phyloP scores from a whole-genome alignment of 345 rosid species.

The Theobroma cacao region DNA sequence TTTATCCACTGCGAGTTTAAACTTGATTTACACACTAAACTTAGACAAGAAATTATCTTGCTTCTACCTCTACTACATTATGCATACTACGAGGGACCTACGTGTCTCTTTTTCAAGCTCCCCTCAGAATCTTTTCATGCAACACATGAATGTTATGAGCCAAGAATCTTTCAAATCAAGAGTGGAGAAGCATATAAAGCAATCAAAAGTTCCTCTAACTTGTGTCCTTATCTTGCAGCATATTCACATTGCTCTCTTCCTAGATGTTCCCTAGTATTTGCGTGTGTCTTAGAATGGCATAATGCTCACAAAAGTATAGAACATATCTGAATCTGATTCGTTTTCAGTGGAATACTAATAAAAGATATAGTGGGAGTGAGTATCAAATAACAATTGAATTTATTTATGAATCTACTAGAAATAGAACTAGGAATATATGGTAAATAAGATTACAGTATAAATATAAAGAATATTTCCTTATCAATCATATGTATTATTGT shows the following conservation, averaged over 20 bases:
- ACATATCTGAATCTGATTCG: background rate
- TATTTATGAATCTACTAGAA: background rate
- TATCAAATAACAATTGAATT: background rate
- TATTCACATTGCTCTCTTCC: background rate
- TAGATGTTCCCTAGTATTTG: constrained; percentile 10
- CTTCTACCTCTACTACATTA: background rate
- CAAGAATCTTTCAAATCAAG: background rate
- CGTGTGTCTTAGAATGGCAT: background rate
- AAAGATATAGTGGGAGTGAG: background rate
- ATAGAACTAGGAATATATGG: background rate
- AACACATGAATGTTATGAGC: background rate
- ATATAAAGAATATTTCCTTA: background rate
- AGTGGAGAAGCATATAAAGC: background rate
- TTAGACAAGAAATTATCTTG: constrained; percentile 5
- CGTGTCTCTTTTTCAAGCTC: background rate
- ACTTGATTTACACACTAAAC: constrained; percentile 1
- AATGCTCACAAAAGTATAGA: background rate
- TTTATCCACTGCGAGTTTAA: background rate
- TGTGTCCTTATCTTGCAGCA: constrained; percentile 2
- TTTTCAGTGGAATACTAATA: background rate
- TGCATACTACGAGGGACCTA: background rate
- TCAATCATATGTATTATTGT: background rate
- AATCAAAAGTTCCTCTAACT: background rate
- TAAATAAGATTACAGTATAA: background rate
- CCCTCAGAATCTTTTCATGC: background rate